Percentiles rank a stretch among this genome's conserved stretches.
Conservation (phyloP, 2,329 filamentous ascomycete species). For the Fusarium stilboides region DNA sequence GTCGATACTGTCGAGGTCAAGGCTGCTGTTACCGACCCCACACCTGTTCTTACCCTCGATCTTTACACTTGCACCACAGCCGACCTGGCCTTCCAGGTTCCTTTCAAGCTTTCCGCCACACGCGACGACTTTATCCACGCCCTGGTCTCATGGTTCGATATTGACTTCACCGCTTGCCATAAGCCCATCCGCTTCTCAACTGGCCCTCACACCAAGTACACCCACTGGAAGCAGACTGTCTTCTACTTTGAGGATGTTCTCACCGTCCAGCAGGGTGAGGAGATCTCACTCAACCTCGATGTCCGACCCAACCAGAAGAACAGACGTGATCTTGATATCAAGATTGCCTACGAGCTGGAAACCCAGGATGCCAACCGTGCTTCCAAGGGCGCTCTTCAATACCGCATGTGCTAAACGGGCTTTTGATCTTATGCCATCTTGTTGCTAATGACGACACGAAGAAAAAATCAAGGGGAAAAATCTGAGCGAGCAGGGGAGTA, state of each 20-base stretch:
- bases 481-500: slow-evolving; percentile 23
- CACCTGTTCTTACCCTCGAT: slow-evolving; percentile 87
- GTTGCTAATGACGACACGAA: slow-evolving; percentile 49
- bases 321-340: slow-evolving; percentile 93
- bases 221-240: slow-evolving; percentile 99
- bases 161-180: slow-evolving; percentile 98
- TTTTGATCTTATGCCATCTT: slow-evolving; percentile 24
- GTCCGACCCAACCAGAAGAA: slow-evolving; percentile 96
- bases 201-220: slow-evolving; percentile 98
- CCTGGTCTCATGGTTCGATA: slow-evolving; percentile 98
- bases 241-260: slow-evolving; percentile 97
- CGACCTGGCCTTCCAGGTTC: slow-evolving; percentile 86
- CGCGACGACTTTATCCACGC: slow-evolving; percentile 97
- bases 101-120: slow-evolving; percentile 82
- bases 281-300: slow-evolving; percentile 78
- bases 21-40: slow-evolving; percentile 94
- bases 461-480: slow-evolving; percentile 25
- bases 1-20: slow-evolving; percentile 99
- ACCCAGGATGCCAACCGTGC: slow-evolving; percentile 80
- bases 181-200: slow-evolving; percentile 98
- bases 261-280: slow-evolving; percentile 90
- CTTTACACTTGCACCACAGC: slow-evolving; percentile 89
- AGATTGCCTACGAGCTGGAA: slow-evolving; percentile 84
- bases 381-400: slow-evolving; percentile 79
- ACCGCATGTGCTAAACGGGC: slow-evolving; percentile 78